These are phyloP conservation scores for Tothia fuscella DNA, from an alignment of 2,329 filamentous ascomycete genomes.

Conservation along the genomic window DNA sequence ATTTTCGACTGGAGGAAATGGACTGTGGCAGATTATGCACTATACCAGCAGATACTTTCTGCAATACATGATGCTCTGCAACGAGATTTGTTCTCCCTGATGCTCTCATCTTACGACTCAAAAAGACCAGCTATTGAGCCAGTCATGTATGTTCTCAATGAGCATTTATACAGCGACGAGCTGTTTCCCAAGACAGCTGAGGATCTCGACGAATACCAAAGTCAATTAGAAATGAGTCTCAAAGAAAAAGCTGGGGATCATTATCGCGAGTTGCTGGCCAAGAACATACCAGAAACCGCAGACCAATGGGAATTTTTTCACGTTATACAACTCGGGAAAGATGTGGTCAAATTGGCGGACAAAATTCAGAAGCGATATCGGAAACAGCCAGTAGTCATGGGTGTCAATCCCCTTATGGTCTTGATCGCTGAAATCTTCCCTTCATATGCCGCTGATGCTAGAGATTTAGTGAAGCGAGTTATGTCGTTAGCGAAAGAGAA, in stretches of 20 bases:
- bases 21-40: slow-evolving; percentile 36
- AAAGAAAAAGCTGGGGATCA: slow-evolving; percentile 62
- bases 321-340: slow-evolving; percentile 77
- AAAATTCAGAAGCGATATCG: slow-evolving; percentile 87
- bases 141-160: slow-evolving; percentile 68
- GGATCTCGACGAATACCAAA: slow-evolving; percentile 59
- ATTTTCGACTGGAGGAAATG: slow-evolving; percentile 39
- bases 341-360: slow-evolving; percentile 72
- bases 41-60: slow-evolving; percentile 63
- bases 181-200: slow-evolving; percentile 60
- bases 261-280: slow-evolving; percentile 68
- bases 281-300: slow-evolving; percentile 66
- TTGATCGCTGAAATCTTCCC: slow-evolving; percentile 77
- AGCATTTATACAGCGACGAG: slow-evolving; percentile 69
- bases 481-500: slow-evolving; percentile 58
- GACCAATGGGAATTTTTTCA: slow-evolving; percentile 85
- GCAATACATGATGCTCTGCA: slow-evolving; percentile 70
- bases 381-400: slow-evolving; percentile 79
- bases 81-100: slow-evolving; percentile 75
- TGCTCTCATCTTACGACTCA: slow-evolving; percentile 79
- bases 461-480: slow-evolving; percentile 73
- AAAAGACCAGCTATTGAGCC: slow-evolving; percentile 73
- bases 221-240: slow-evolving; percentile 60
- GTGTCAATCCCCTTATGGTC: slow-evolving; percentile 55
- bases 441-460: slow-evolving; percentile 78